These are phyloP conservation scores for Colletotrichum sp. DNA, from an alignment of 2,329 filamentous ascomycete species.

Conservation along the genomic window DNA sequence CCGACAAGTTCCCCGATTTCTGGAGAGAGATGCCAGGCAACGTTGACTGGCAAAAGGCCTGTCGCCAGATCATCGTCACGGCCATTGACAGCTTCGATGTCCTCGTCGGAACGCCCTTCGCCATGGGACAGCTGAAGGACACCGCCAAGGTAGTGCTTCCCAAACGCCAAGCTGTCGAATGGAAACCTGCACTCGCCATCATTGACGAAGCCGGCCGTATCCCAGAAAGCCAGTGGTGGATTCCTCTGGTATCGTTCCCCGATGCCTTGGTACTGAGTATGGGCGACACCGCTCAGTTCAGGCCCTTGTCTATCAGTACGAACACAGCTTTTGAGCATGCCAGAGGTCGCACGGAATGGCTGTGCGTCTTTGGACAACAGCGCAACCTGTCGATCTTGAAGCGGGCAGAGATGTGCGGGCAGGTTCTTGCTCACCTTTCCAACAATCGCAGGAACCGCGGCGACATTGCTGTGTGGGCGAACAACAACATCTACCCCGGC, in stretches of 20 bases:
- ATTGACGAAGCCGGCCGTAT: conserved; percentile 6
- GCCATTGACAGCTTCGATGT: neutral
- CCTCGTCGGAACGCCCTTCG: conserved; percentile 2
- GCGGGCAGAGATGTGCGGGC: neutral
- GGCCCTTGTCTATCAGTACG: neutral
- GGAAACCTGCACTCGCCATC: neutral
- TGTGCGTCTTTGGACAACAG: neutral
- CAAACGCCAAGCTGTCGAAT: neutral
- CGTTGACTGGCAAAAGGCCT: neutral
- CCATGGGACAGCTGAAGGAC: neutral
- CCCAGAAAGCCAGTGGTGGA: conserved; percentile 6
- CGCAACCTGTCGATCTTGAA: neutral
- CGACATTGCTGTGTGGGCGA: neutral
- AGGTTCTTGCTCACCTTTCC: neutral
- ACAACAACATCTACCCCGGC: neutral
- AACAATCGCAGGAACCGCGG: conserved; percentile 1
- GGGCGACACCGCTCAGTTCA: conserved; percentile 6
- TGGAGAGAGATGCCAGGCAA: neutral
- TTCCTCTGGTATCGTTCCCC: neutral
- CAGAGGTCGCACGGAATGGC: neutral
- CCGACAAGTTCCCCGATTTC: neutral
- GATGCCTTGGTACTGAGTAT: neutral
- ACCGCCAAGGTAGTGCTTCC: neutral
- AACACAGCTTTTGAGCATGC: neutral
- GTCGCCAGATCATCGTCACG: neutral